Evolutionary conservation across 2,329 filamentous ascomycete genomes (phyloP).

Genomic region (Penicillium sp.): DNA sequence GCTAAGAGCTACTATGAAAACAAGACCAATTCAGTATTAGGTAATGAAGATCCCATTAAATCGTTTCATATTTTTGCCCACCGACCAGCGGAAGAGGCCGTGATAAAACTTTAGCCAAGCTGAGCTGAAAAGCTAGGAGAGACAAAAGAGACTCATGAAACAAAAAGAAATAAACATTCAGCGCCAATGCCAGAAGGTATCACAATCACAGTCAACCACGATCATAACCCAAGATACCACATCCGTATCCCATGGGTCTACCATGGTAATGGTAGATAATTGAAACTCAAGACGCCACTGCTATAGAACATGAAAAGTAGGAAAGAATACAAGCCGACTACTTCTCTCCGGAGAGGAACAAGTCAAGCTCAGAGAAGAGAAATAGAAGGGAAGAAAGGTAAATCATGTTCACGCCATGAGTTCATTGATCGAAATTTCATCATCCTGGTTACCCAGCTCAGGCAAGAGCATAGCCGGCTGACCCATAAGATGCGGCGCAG

Average conservation of each 20-base stretch:
- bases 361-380: neutral
- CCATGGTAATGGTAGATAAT: too few relatives aligned
- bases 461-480: slow-evolving; percentile 37
- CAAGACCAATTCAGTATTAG: too few relatives aligned
- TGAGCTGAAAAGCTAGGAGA: neutral
- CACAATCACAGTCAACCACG: neutral
- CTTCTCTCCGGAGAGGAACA: too few relatives aligned
- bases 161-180: neutral
- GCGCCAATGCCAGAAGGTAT: neutral
- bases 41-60: neutral
- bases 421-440: slow-evolving; percentile 41
- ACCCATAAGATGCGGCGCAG: slow-evolving; percentile 37
- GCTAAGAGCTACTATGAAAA: too few relatives aligned
- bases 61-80: neutral
- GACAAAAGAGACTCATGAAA: slow-evolving; percentile 1
- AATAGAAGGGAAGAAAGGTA: slow-evolving; percentile 8
- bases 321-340: slow-evolving; percentile 11
- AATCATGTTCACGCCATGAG: slow-evolving; percentile 31
- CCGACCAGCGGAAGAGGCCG: neutral
- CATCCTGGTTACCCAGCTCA: slow-evolving; percentile 34
- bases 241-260: neutral
- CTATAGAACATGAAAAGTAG: slow-evolving; percentile 3
- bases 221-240: neutral
- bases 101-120: neutral
- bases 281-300: neutral